Evolutionary conservation across 1,284 basidiomycete genomes (phyloP), one percentile per base, ranked within the genome.

Genomic region (Microbotryomycetes sp.): DNA sequence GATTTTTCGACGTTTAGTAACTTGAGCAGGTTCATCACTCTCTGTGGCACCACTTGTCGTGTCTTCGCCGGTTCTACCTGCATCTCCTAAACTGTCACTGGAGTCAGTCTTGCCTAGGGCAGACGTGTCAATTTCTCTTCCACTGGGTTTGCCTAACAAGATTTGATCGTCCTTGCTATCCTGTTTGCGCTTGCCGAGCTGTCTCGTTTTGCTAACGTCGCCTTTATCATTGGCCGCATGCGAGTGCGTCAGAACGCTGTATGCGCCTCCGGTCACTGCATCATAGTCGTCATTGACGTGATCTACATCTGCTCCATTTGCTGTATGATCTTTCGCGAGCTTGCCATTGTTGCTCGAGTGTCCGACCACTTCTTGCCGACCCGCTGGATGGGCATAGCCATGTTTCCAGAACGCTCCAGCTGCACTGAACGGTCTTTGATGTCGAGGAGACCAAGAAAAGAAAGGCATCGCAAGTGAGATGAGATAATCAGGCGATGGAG

Each of bases 401-500:
- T 42, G 9, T 42, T 42, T 42, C 36, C 36, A 42, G 36, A 42
- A 42, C 9, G 36, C 36, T 42, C 36, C 36, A 19, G 36, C 36
- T 9, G 36, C 36, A 19, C 36, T 42, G 36, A 42, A 42, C 12
- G 36, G 36, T 19, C 36, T 42, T 42, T 42, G 36, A 42, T 42
- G 36, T 42, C 31, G 32, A 6, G 67, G 67, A 12, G 64, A 55
- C 67, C 67, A 68, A 19, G 36, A 47, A 54, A 64, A 65, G 7
- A 62, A 48, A 1, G 67, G 65, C 3, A 59, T 36, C 1, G 60
- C 15, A 49, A 68, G 67, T 2, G 64, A 66, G 60, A 66, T 56
- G 36, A 64, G 62, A 46, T 68, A 68, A 36, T 68, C 67, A n/a
- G 62, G 57, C 49, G 54, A 59, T 15, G 63, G 58, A 0, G 64